Percentiles rank a stretch among this genome's conserved stretches.
phyloP scores from a whole-genome alignment of 75 land plant genomes.

The Picea sitchensis region DNA sequence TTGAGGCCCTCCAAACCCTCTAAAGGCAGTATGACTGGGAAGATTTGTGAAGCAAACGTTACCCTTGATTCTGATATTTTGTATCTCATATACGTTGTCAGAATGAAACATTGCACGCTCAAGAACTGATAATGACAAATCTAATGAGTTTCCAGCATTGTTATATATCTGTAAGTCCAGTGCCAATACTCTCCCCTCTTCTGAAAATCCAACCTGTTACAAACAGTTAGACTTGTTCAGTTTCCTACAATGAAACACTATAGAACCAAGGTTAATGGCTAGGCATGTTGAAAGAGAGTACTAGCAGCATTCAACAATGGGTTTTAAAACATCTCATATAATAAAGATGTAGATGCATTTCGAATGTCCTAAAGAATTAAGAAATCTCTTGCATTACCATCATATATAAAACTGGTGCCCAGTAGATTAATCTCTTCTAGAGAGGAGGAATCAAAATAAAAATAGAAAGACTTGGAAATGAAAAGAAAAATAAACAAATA shows the following conservation, averaged over 20 bases:
- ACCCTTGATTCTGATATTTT: conserved; percentile 72
- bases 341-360: neutral
- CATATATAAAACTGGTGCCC: neutral
- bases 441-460: neutral
- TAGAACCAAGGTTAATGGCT: neutral
- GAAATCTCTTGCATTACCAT: neutral
- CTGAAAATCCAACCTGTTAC: conserved; percentile 81
- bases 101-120: conserved; percentile 95
- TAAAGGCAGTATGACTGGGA: conserved; percentile 94
- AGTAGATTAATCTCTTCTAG: neutral
- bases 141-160: conserved; percentile 97
- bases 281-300: neutral
- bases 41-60: conserved; percentile 84
- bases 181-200: conserved; percentile 79
- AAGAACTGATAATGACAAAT: conserved; percentile 73
- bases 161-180: conserved; percentile 87
- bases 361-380: neutral
- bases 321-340: neutral
- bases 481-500: neutral
- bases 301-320: neutral
- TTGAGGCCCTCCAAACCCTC: conserved; percentile 99
- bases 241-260: neutral
- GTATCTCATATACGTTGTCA: conserved; percentile 90
- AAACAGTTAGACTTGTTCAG: conserved; percentile 5
- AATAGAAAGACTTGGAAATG: neutral